Evolutionary conservation across 2,329 filamentous ascomycete species (phyloP), one percentile per base, ranked within the genome.

Genomic region (Stachybotrys elegans): DNA sequence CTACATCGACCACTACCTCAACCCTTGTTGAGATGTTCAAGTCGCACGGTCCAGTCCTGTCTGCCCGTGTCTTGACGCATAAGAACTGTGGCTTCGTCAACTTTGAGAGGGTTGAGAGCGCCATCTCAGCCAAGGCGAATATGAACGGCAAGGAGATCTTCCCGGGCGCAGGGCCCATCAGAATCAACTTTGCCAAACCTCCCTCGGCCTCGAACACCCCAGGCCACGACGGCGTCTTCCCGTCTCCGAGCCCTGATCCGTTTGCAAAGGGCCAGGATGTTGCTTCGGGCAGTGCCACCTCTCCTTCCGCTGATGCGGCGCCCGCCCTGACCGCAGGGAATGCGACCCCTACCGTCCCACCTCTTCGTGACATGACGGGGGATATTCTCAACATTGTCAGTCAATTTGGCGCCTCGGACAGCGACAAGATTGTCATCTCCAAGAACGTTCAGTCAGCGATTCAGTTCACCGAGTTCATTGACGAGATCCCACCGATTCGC

Each of bases 41-140:
- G 63, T 79, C 84, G n/a, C 95, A 93, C 54, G 93, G 93, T 9
- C 79, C 86, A 4, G 95, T 98, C 50, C 78, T 93, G 52, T 96
- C 92, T 4, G 92, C 89, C 22, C 81, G 93, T 51, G 93, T 98
- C 5, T 75, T 98, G 49, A 97, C 93, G 1, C 90, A 98, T 73
- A 98, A 98, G 76, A 97, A 95, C 67, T 98, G 93, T 62, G 93
- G 92, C 4, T 98, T 98, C 56, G 92, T 98, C 61, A 98, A 98
- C 66, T 98, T 95, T 58, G 90, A 97, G 66, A 84, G 81, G 47
- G 70, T 93, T 22, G 91, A 97, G 52, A 95, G 89, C 61, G 93
- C 93, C 44, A 84, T 96, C 31, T 83, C 88, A 48, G 93, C 93
- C 14, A 94, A 92, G 63, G 83, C 83, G 13, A 78, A 84, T 60